Percentiles rank a stretch among this genome's conserved stretches.
These are phyloP conservation scores for Boechera divaricarpa DNA, from an alignment of 345 rosid species.

Conservation along the genomic window DNA sequence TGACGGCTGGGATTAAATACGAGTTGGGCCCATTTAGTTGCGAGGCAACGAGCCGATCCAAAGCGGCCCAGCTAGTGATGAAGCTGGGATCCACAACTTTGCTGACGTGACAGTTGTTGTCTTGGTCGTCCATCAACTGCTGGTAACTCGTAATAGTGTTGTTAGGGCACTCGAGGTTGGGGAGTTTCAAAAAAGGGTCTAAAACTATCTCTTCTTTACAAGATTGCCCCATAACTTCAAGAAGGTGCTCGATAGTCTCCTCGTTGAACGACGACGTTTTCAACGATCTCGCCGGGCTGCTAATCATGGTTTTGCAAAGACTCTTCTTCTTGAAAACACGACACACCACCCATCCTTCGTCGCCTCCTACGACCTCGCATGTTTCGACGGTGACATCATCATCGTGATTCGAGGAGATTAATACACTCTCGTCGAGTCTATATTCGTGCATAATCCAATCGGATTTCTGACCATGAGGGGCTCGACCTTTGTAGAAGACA, in stretches of 20 bases:
- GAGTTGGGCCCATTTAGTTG: constrained; percentile 67
- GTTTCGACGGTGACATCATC: constrained; percentile 13
- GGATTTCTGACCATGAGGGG: constrained; percentile 79
- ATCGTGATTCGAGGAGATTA: constrained; percentile 5
- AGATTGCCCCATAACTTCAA: constrained; percentile 54
- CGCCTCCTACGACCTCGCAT: constrained; percentile 35
- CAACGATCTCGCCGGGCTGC: constrained; percentile 36
- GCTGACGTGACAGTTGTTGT: constrained; percentile 46
- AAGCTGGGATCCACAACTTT: constrained; percentile 43
- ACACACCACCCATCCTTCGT: constrained; percentile 85
- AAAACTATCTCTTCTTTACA: constrained; percentile 52
- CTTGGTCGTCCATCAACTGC: constrained; percentile 45
- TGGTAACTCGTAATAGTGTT: constrained; percentile 47
- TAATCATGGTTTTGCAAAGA: constrained; percentile 54
- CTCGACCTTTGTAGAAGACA: constrained; percentile 81
- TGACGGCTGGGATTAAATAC: constrained; percentile 34
- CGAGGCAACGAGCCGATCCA: constrained; percentile 73
- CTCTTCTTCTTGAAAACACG: constrained; percentile 77
- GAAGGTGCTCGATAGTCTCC: constrained; percentile 52
- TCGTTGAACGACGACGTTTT: constrained; percentile 49
- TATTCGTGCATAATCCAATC: constrained; percentile 92
- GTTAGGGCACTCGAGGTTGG: constrained; percentile 58
- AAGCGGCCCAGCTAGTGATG: constrained; percentile 63
- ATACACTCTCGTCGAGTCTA: constrained; percentile 59
- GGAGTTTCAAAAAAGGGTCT: constrained; percentile 60